Conservation (phyloP, 2,329 filamentous ascomycete genomes). For the Acephala macrosclerotiorum region DNA sequence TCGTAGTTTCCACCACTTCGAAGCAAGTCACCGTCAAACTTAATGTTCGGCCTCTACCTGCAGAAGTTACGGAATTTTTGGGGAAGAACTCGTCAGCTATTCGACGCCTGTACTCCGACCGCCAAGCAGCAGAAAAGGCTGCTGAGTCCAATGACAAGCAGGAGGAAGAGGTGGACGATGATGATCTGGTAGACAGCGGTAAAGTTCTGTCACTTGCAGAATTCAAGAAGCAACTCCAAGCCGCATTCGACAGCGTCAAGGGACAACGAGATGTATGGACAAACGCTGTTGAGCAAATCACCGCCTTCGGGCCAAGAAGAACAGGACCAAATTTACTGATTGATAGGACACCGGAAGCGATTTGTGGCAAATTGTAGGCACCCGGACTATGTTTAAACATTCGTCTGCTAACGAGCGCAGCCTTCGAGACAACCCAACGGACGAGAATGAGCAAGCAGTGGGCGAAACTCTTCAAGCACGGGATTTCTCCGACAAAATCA, state of each 20-base stretch:
- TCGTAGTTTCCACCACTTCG: conserved; percentile 78
- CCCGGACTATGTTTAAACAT: too few relatives aligned
- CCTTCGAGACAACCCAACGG: conserved; percentile 35
- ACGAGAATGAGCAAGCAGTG: conserved; percentile 45
- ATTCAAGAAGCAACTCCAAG: conserved; percentile 75
- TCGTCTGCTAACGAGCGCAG: too few relatives aligned
- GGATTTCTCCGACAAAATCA: conserved; percentile 88
- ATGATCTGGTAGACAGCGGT: conserved; percentile 63
- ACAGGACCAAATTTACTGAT: conserved; percentile 90
- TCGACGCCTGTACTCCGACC: conserved; percentile 79
- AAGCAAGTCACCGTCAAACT: conserved; percentile 84
- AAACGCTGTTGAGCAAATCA: conserved; percentile 78
- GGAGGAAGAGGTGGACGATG: conserved; percentile 54
- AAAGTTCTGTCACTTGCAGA: conserved; percentile 75
- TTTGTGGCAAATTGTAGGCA: conserved; percentile 74
- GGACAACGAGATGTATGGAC: conserved; percentile 80
- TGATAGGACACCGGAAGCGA: conserved; percentile 76
- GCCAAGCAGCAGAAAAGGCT: conserved; percentile 56
- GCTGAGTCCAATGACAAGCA: conserved; percentile 39
- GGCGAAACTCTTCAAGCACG: conserved; percentile 62
- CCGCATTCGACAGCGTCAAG: conserved; percentile 74
- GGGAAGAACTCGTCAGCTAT: conserved; percentile 81
- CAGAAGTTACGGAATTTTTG: conserved; percentile 83
- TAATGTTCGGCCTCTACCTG: conserved; percentile 79
- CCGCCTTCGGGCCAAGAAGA: conserved; percentile 87